Evolutionary conservation across 352 stramenopile species (phyloP), one percentile per base, ranked within the genome.

Genomic region (Aphanomyces cochlioides): DNA sequence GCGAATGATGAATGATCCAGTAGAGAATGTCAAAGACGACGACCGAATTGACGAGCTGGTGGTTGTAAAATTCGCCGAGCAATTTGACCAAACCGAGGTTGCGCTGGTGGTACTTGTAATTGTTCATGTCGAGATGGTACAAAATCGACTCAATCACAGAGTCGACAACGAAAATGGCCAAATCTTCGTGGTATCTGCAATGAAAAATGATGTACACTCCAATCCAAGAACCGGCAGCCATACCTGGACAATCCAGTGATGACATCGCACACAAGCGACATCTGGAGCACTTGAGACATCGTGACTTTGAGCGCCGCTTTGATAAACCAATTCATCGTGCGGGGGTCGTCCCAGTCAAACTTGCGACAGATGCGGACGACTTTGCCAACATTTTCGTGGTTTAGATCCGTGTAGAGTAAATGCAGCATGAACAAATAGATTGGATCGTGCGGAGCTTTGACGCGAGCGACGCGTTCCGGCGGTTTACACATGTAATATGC

Each of bases 1-100:
- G 97, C 41, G 94, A 97, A 75, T 98, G 90, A 72, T 99, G 92
- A 57, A 99, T 83, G 39, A 99, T 80, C 40, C 96, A 79, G 72
- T 98, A 97, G 12, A 99, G 78, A 65, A 91, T 90, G 53, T 98
- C 92, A 48, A 99, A 86, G 53, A 98, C 77, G 3, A 98, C 82
- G 43, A 93, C 93, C 56, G 88, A 91, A 47, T 88, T 93, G 59
- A 98, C 89, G 8, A 98, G 78, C 5, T 83, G 87, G 59, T 82
- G 86, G 66, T 92, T 96, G 79, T 96, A 98, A 15, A 99, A 77
- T 67, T 99, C 96, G 5, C 93, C 96, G 8, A 99, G 79, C 8
- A 99, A 73, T 66, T 97, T 92, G 7, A 96, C 87, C 72, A 95
- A 93, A 1, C 94, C 96, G 4, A 99, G 73, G 37, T 87, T 96